Evolutionary conservation across 495 filamentous ascomycete genomes (phyloP).

Genomic region (Cudoniella acicularis): DNA sequence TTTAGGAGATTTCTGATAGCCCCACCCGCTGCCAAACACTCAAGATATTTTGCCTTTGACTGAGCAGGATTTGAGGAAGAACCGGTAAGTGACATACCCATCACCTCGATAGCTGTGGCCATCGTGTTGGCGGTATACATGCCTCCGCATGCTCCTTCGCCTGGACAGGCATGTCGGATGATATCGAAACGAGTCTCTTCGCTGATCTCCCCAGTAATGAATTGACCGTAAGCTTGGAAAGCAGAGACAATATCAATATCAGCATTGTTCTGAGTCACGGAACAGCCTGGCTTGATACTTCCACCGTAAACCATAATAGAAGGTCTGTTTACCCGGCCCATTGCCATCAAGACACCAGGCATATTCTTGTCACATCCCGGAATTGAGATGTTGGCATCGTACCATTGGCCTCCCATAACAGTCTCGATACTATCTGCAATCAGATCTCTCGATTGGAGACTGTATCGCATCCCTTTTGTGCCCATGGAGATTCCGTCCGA

Average conservation of each 20-base stretch:
- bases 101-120: slow-evolving; percentile 92
- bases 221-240: slow-evolving; percentile 97
- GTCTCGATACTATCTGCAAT: slow-evolving; percentile 99
- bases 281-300: slow-evolving; percentile 87
- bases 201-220: slow-evolving; percentile 82
- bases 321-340: slow-evolving; percentile 92
- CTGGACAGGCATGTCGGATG: slow-evolving; percentile 91
- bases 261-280: slow-evolving; percentile 63
- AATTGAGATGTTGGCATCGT: slow-evolving; percentile 96
- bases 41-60: slow-evolving; percentile 76
- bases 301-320: slow-evolving; percentile 97
- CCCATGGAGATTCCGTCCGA: slow-evolving; percentile 83
- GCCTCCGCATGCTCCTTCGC: slow-evolving; percentile 89
- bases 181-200: slow-evolving; percentile 92
- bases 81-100: slow-evolving; percentile 93
- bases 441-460: slow-evolving; percentile 87
- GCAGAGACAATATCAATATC: slow-evolving; percentile 93
- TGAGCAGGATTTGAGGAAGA: slow-evolving; percentile 92
- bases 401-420: slow-evolving; percentile 98
- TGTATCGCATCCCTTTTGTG: slow-evolving; percentile 88
- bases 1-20: slow-evolving; percentile 83
- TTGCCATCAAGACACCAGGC: slow-evolving; percentile 97
- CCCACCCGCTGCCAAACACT: slow-evolving; percentile 79
- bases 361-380: slow-evolving; percentile 99
- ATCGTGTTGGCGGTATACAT: slow-evolving; percentile 99